phyloP scores from a whole-genome alignment of 1,284 basidiomycete species.

The Ustilago loliicola region DNA sequence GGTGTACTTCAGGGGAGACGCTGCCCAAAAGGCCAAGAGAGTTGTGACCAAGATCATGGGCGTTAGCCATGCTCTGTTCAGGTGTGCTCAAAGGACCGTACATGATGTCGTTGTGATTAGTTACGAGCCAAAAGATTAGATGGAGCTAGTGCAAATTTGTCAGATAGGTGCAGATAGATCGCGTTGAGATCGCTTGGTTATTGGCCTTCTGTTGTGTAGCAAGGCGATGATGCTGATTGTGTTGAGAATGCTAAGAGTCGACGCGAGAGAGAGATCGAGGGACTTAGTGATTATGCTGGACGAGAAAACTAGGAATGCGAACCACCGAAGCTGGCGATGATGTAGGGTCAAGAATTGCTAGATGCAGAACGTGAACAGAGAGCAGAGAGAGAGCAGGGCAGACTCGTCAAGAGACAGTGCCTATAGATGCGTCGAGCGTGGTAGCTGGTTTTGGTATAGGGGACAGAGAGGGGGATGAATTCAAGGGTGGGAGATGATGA shows the following conservation, averaged over 20 bases:
- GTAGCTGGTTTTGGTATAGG: background rate
- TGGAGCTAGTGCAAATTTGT: background rate
- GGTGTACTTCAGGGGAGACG: slow-evolving; percentile 29
- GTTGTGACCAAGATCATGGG: slow-evolving; percentile 30
- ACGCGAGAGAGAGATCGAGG: background rate
- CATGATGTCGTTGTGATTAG: slow-evolving; percentile 17
- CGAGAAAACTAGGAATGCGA: background rate
- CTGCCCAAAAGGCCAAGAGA: slow-evolving; percentile 48
- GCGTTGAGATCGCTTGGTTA: background rate
- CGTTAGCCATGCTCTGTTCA: slow-evolving; percentile 3
- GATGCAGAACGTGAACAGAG: slow-evolving; percentile 1
- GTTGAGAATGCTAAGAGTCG: slow-evolving; percentile 18
- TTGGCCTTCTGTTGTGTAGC: background rate
- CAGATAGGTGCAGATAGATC: background rate
- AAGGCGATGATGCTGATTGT: slow-evolving; percentile 6
- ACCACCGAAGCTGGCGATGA: background rate
- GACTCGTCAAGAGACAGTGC: slow-evolving; percentile 15
- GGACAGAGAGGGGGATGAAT: background rate
- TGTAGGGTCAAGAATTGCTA: slow-evolving; percentile 2
- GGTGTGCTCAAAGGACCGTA: slow-evolving; percentile 23
- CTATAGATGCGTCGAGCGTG: background rate
- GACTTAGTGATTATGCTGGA: slow-evolving; percentile 12
- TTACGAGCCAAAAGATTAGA: background rate
- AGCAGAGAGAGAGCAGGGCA: background rate
- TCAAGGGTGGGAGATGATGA: background rate